Conservation (phyloP, 768 basidiomycete species). For the Trametes elegans region DNA sequence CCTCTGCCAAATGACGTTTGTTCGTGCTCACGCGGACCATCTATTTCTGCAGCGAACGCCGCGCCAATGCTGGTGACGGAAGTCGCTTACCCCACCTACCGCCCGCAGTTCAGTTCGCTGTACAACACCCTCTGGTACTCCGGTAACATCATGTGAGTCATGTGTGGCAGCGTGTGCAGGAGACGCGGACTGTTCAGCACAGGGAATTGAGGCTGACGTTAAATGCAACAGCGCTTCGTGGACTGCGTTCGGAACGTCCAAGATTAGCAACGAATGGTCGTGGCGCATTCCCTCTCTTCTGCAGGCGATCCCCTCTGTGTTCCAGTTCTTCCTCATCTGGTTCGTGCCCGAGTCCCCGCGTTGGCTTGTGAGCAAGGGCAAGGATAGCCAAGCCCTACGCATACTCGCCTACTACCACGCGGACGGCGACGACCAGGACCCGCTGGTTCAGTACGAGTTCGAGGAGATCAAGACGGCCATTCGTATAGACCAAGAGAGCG, state of each 20-base stretch:
- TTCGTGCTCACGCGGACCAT: slow-evolving; percentile 25
- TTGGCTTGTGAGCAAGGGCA: slow-evolving; percentile 77
- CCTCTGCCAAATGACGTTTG: neutral
- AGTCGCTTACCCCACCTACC: slow-evolving; percentile 81
- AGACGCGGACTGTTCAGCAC: neutral
- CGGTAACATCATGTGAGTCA: slow-evolving; percentile 68
- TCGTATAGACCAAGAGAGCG: slow-evolving; percentile 55
- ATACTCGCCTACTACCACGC: slow-evolving; percentile 83
- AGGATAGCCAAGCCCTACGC: slow-evolving; percentile 63
- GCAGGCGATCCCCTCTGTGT: slow-evolving; percentile 65
- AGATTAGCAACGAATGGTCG: slow-evolving; percentile 63
- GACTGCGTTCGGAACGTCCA: slow-evolving; percentile 81
- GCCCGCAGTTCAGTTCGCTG: slow-evolving; percentile 71
- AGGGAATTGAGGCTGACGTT: neutral
- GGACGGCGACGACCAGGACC: slow-evolving; percentile 67
- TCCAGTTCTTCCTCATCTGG: slow-evolving; percentile 64
- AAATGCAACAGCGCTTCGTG: slow-evolving; percentile 56
- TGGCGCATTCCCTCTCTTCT: slow-evolving; percentile 82
- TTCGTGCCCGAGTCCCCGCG: slow-evolving; percentile 83
- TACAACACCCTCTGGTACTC: slow-evolving; percentile 89
- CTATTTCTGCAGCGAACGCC: slow-evolving; percentile 50
- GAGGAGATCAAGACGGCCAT: slow-evolving; percentile 81
- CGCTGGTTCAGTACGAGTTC: slow-evolving; percentile 70
- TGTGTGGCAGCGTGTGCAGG: no score
- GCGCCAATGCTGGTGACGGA: slow-evolving; percentile 86